Evolutionary conservation across 495 filamentous ascomycete genomes (phyloP), one percentile per base, ranked within the genome.

Genomic region (Aspergillus coremiiformis): DNA sequence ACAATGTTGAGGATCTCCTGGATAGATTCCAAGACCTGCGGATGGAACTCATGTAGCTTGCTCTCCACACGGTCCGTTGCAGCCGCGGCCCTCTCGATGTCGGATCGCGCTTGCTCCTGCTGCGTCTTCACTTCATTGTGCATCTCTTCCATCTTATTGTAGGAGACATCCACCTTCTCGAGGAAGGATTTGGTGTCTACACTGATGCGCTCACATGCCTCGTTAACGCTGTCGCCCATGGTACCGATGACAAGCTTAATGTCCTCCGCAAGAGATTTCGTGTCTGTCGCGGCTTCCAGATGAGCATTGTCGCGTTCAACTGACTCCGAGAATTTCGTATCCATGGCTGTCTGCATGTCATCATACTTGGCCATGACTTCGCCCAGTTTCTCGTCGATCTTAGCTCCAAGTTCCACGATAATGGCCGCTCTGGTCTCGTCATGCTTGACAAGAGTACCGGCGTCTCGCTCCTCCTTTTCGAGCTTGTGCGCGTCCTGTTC

Each of bases 121-220:
- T 90, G 86, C 3, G 79, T 72, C 69, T 86, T 92, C 47, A 68
- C 77, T 10, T 90, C 84, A 4, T 74, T 66, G 49, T 89, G 80
- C 52, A 84, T 84, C 42, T 88, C 85, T 54, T 95, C 88, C 35
- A 91, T 69, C 65, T 90, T 90, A 60, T 61, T 75, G 61, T 82
- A 83, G 4, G 90, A 83, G 8, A 87, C 82, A 42, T 89, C 87
- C 46, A 96, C 82, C 37, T 84, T 79, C 43, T 78, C 78, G 59
- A 91, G 87, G 39, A 95, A 86, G 0, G 84, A 85, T 71, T 89
- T 89, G 5, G 88, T 89, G 29, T 93, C 88, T 51, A 84, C 84
- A 39, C 84, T 79, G 74, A 91, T 84, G 54, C 89, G 89, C 64
- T 95, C 89, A 33, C 88, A 81, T 0, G 83, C 83, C 30, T 94